Evolutionary conservation across 192 early-diverging fungal genomes (phyloP).

Genomic region (Podila epicladia): DNA sequence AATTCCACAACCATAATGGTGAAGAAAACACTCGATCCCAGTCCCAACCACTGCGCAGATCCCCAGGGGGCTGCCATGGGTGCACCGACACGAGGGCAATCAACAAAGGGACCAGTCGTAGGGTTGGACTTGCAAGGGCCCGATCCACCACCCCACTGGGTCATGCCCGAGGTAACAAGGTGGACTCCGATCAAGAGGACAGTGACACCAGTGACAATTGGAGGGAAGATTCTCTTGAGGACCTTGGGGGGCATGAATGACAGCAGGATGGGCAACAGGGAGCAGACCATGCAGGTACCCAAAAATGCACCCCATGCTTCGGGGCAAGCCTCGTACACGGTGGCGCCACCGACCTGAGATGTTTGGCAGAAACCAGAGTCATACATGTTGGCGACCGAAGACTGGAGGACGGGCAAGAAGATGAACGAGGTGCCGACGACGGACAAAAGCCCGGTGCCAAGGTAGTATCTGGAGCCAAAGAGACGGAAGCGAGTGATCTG

Average conservation of each 20-base stretch:
- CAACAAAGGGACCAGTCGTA: conserved; percentile 52
- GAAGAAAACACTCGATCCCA: conserved; percentile 61
- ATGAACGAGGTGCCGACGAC: conserved; percentile 67
- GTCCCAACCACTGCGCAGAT: conserved; percentile 55
- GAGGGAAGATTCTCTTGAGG: conserved; percentile 61
- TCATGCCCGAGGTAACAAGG: conserved; percentile 54
- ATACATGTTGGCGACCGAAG: conserved; percentile 58
- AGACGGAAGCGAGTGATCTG: conserved; percentile 66
- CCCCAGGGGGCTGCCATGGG: conserved; percentile 66
- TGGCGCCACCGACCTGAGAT: conserved; percentile 48
- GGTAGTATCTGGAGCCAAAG: conserved; percentile 31
- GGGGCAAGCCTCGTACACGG: conserved; percentile 53
- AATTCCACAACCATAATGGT: conserved; percentile 61
- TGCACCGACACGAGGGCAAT: conserved; percentile 52
- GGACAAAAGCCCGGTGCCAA: conserved; percentile 60
- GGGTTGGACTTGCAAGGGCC: conserved; percentile 55
- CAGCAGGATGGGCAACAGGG: conserved; percentile 52
- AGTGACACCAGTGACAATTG: conserved; percentile 63
- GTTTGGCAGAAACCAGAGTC: conserved; percentile 42
- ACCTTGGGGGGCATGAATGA: conserved; percentile 59
- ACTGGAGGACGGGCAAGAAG: conserved; percentile 59
- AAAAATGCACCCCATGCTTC: conserved; percentile 62
- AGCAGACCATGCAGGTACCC: conserved; percentile 63
- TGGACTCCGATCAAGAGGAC: conserved; percentile 59
- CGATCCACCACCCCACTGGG: conserved; percentile 60